These are phyloP conservation scores for Chaetomium sp. DNA, from an alignment of 2,329 filamentous ascomycete species.

Conservation along the genomic window DNA sequence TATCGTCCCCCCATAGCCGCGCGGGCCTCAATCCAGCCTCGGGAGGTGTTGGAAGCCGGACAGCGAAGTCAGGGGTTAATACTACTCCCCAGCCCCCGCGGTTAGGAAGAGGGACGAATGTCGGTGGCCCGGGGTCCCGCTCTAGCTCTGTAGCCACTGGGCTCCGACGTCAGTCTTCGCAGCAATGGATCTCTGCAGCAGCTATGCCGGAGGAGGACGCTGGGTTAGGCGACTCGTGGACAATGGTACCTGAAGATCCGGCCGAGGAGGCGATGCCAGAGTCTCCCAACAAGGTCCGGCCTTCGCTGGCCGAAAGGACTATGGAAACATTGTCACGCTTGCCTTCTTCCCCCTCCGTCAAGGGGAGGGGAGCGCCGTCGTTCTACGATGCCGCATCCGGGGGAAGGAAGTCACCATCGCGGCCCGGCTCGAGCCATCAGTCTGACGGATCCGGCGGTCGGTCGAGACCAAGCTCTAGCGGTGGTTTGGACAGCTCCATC, in stretches of 20 bases:
- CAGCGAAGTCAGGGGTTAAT: constrained; percentile 5
- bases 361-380: constrained; percentile 54
- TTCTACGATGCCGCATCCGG: constrained; percentile 64
- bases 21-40: constrained; percentile 3
- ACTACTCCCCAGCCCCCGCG: constrained; percentile 5
- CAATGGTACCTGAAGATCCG: background rate
- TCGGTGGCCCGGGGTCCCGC: background rate
- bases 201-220: constrained; percentile 9
- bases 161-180: constrained; percentile 16
- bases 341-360: constrained; percentile 67
- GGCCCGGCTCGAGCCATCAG: constrained; percentile 54
- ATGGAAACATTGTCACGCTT: constrained; percentile 76
- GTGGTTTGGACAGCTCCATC: constrained; percentile 39
- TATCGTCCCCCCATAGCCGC: constrained; percentile 19
- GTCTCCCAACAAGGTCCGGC: constrained; percentile 29
- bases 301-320: constrained; percentile 74
- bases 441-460: constrained; percentile 51
- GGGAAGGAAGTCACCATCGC: constrained; percentile 45
- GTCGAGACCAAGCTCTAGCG: constrained; percentile 50
- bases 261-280: constrained; percentile 1
- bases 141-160: constrained; percentile 13
- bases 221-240: constrained; percentile 3
- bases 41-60: constrained; percentile 5
- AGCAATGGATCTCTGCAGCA: constrained; percentile 22
- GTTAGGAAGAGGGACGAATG: constrained; percentile 4